These are phyloP conservation scores for Pseudogymnoascus sp. DNA, from an alignment of 2,329 filamentous ascomycete genomes.

Conservation along the genomic window DNA sequence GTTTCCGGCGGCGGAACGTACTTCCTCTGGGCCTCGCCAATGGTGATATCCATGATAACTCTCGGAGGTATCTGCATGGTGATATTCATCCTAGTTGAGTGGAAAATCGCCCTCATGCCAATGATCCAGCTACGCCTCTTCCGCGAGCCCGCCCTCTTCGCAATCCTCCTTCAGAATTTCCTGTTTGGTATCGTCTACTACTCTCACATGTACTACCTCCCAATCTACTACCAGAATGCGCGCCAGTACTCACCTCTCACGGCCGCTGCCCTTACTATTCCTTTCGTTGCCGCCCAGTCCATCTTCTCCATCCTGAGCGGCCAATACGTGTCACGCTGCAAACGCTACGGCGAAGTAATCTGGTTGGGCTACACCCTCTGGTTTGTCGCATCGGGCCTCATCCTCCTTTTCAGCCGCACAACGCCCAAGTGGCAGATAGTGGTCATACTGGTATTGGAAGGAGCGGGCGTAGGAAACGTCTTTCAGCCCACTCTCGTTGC, in stretches of 20 bases:
- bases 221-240: conserved; percentile 54
- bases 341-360: conserved; percentile 52
- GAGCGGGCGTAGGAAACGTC: conserved; percentile 44
- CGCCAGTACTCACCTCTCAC: conserved; percentile 27
- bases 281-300: conserved; percentile 41
- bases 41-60: conserved; percentile 51
- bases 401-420: conserved; percentile 38
- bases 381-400: conserved; percentile 46
- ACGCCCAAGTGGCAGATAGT: conserved; percentile 42
- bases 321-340: conserved; percentile 47
- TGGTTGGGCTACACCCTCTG: conserved; percentile 31
- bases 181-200: conserved; percentile 54
- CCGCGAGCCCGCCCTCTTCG: conserved; percentile 41
- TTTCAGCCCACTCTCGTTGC: conserved; percentile 46
- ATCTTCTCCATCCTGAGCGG: conserved; percentile 41
- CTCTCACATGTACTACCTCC: conserved; percentile 51
- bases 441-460: conserved; percentile 41
- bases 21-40: conserved; percentile 46
- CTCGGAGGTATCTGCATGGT: conserved; percentile 40
- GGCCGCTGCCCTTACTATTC: conserved; percentile 44
- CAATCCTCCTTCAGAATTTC: conserved; percentile 51
- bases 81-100: conserved; percentile 46
- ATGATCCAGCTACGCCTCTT: conserved; percentile 44
- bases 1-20: conserved; percentile 53
- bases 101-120: conserved; percentile 45